phyloP scores from a whole-genome alignment of 1,284 basidiomycete species.

The Ustilago hordei region DNA sequence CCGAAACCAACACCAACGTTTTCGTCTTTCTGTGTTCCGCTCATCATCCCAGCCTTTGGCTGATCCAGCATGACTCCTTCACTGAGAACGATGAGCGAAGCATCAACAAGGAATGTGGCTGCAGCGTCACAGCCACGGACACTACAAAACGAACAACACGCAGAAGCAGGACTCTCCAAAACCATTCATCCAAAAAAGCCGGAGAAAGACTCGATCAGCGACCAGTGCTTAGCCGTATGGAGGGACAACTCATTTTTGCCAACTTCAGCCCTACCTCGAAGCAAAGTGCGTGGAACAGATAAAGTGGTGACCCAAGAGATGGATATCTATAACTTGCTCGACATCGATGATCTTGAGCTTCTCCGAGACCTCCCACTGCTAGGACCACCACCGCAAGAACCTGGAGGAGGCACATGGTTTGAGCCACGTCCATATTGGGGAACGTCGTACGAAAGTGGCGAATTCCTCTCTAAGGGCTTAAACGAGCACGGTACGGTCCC shows the following conservation, averaged over 20 bases:
- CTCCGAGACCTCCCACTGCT: slow-evolving; percentile 16
- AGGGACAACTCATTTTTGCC: background rate
- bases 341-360: slow-evolving; percentile 22
- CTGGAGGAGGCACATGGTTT: background rate
- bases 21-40: background rate
- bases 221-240: background rate
- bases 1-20: slow-evolving; percentile 12
- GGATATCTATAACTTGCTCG: background rate
- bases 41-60: background rate
- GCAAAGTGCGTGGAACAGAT: slow-evolving; percentile 8
- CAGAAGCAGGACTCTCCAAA: slow-evolving; percentile 14
- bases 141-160: background rate
- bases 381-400: slow-evolving; percentile 18
- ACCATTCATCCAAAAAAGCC: background rate
- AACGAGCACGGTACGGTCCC: background rate
- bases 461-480: background rate
- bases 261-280: background rate
- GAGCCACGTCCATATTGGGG: slow-evolving; percentile 22
- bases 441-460: background rate
- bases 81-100: background rate
- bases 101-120: background rate
- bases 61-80: background rate
- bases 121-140: background rate
- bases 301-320: slow-evolving; percentile 5
- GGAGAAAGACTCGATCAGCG: background rate